A percentile compares a stretch with the other conserved stretches of the same genome.
Evolutionary conservation across 176 grass and related monocot genomes (phyloP).

Genomic region (Avena sativa): DNA sequence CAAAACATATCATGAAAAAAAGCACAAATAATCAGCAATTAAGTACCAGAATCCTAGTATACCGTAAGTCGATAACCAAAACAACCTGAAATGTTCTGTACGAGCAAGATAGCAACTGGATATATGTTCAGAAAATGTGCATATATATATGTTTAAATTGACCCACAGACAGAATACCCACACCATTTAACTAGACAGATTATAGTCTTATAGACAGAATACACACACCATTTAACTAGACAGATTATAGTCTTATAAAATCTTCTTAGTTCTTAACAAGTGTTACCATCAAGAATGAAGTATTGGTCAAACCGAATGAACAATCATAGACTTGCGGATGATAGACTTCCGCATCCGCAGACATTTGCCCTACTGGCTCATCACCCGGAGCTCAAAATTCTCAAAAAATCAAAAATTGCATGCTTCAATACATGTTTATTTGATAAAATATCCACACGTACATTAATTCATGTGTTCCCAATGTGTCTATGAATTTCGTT

Average conservation of each 20-base stretch:
- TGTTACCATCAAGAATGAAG: neutral
- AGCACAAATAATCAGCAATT: neutral
- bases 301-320: neutral
- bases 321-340: neutral
- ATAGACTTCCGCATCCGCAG: neutral
- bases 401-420: neutral
- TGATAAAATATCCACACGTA: neutral
- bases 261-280: no score
- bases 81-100: neutral
- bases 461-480: neutral
- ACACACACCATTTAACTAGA: neutral
- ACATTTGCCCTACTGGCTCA: neutral
- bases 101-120: neutral
- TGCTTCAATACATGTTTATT: neutral
- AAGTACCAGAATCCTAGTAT: neutral
- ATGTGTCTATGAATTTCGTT: neutral
- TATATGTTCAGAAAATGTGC: neutral
- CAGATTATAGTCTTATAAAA: no score
- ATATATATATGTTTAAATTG: neutral
- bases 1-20: neutral
- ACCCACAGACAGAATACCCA: neutral
- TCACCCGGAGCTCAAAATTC: neutral
- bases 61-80: neutral
- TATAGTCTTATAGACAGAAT: no score
- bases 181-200: no score